Base-by-base conservation (phyloP, 106 monocot genomes). In the Posidonia australis region DNA sequence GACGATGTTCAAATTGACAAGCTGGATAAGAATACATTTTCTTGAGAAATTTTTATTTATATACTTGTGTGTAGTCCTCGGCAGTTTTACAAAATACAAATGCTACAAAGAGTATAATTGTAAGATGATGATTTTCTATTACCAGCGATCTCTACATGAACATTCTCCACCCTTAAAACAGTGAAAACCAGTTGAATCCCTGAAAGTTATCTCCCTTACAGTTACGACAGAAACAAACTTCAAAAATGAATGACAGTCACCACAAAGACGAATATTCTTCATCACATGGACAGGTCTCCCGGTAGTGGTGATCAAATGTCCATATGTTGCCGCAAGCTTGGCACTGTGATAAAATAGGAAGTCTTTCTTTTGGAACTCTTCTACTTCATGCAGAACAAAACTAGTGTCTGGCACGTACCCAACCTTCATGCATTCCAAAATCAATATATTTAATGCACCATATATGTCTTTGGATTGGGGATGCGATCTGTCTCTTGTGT, bases 361-460 rank as follows among this genome's bases (percentile, higher is more conserved):
- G 42, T 98, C 70, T 43, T 63, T 90, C 79, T 98, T 98, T 70
- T 98, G 96, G 57, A 80, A 81, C 48, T 98, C 96, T 59, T 90
- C 96, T 22, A 80, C 96, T 48, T 98, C 96, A 31, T 98, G 96
- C 17, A 98, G 77, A 61, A 98, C 98, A 52, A 82, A 91, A 46
- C 79, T 81, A 13, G 90, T 91, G 31, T 98, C 85, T 0, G 91
- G 91, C 31, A 75, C 79, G 55, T 98, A 91, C 64, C 98, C 90
- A 36, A 69, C 75, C 73, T 81, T 90, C 81, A 85, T 79, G 49
- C 86, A 82, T 68, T 90, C 98, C 46, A 83, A 28, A 12, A 98
- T 87, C 75, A 98, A 32, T 46, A 98, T 69, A 43, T 91, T 84
- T 77, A 98, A 60, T 12, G 76, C 87, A 23, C 78, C 30, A n/a